Base-by-base conservation (phyloP, 257 asterid species). In the Nyctanthes arbortristis region DNA sequence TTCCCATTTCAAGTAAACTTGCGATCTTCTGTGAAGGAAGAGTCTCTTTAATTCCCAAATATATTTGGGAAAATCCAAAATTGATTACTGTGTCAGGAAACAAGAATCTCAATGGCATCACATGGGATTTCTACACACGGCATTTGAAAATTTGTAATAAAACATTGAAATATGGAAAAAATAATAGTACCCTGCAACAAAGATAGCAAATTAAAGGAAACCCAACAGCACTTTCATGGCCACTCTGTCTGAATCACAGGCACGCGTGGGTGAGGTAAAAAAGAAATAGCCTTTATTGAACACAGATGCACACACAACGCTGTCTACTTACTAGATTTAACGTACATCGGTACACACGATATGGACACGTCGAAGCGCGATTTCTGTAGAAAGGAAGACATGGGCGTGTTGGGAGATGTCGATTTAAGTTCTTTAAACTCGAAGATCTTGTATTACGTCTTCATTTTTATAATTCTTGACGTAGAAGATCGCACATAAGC, bases 211-310 rank as follows among this genome's bases (percentile, higher is more conserved):
- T 28, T 56, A 54, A 82, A 73, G 66, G 56, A 61, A 76, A 61
- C 56, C 29, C 40, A 56, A 54, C 70, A 55, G 71, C 73, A 70
- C 63, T 73, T 70, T 60, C 77, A 33, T 56, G 43, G 73, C 80
- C 81, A 64, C 74, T 77, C 85, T 77, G 72, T 54, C 76, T n/a
- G 59, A 18, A 28, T 10, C 75, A 66, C 63, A 73, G 83, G 79
- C 86, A 74, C 86, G 86, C 86, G 79, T 65, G 70, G 35, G 4
- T 61, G 25, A 8, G 6, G 35, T 63, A 30, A 35, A 35, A 20
- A 25, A 14, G 6, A 14, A 32, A n/a, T n/a, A n/a, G 1, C 52
- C 22, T 40, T 40, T 14, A 14, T 40, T 3, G 16, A 7, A 52
- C n/a, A 40, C 49, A 40, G 7, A n/a, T 43, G 49, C 20, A 12